phyloP scores from a whole-genome alignment of 1,139 yeast species.

The Taiozyma sp. region DNA sequence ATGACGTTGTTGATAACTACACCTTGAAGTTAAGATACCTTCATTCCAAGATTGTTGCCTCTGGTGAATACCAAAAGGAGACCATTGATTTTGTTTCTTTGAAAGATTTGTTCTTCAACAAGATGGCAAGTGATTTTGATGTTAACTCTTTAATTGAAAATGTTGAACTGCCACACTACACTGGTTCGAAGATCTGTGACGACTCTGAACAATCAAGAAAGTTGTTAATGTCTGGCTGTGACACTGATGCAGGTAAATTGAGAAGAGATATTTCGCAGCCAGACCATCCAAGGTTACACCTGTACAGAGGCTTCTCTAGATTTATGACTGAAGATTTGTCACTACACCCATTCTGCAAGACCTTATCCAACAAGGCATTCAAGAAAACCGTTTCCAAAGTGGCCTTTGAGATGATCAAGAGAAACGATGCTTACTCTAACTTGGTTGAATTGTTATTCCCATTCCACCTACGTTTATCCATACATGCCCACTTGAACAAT shows the following conservation, averaged over 20 bases:
- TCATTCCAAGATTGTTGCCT: constrained; percentile 31
- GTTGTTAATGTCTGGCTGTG: constrained; percentile 37
- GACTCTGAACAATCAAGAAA: constrained; percentile 33
- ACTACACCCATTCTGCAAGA: constrained; percentile 34
- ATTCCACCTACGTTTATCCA: constrained; percentile 52
- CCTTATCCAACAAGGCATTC: constrained; percentile 41
- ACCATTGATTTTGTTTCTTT: constrained; percentile 34
- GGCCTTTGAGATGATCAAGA: constrained; percentile 60
- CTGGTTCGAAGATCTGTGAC: constrained; percentile 31
- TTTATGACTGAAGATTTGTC: constrained; percentile 57
- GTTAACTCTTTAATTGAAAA: constrained; percentile 25
- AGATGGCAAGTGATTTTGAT: constrained; percentile 23
- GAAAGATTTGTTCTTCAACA: constrained; percentile 32
- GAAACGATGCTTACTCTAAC: constrained; percentile 63
- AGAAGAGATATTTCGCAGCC: constrained; percentile 30
- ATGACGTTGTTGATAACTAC: constrained; percentile 44
- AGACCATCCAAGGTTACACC: constrained; percentile 45
- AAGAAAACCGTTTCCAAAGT: constrained; percentile 48
- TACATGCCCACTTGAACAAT: constrained; percentile 53
- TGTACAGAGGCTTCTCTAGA: constrained; percentile 53
- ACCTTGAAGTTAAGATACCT: constrained; percentile 39
- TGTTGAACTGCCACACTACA: constrained; percentile 28
- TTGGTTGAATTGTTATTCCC: constrained; percentile 57
- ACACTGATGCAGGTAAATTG: constrained; percentile 35
- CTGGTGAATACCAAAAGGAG: constrained; percentile 24